These are phyloP conservation scores for Alternaria tenuissima DNA, from an alignment of 2,329 filamentous ascomycete genomes.

Conservation along the genomic window DNA sequence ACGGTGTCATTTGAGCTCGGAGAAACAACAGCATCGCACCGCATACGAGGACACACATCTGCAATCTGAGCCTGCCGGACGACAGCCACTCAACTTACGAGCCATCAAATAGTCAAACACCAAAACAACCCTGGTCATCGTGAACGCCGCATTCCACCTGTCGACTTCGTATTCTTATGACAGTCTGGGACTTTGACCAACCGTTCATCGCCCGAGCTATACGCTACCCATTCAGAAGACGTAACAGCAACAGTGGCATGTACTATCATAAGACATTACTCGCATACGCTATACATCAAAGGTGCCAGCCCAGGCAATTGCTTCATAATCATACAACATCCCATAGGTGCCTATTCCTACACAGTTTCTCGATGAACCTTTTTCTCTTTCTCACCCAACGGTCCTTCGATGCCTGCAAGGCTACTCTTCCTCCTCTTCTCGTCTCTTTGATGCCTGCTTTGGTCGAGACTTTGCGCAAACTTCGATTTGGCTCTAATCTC, in stretches of 20 bases:
- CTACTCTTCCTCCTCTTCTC: slow-evolving; percentile 40
- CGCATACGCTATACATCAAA: not conserved
- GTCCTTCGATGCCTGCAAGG: slow-evolving; percentile 20
- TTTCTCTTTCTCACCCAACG: slow-evolving; percentile 7
- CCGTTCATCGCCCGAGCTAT: too few relatives aligned
- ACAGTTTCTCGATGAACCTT: slow-evolving; percentile 16
- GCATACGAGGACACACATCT: slow-evolving; percentile 2
- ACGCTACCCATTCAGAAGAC: too few relatives aligned
- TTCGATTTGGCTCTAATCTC: slow-evolving; percentile 60
- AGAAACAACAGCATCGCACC: not conserved
- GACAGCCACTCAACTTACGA: not conserved
- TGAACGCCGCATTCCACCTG: not conserved
- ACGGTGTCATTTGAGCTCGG: slow-evolving; percentile 19
- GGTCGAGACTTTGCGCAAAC: slow-evolving; percentile 59
- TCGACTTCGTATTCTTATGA: not conserved
- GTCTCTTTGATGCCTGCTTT: slow-evolving; percentile 37
- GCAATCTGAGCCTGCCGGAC: not conserved
- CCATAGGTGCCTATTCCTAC: not conserved
- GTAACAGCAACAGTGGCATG: too few relatives aligned
- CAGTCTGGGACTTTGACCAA: not conserved
- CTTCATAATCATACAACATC: too few relatives aligned
- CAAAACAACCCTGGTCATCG: not conserved
- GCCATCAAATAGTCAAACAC: not conserved
- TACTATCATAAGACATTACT: not conserved
- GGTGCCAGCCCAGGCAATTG: not conserved